Conservation (phyloP, 2,329 filamentous ascomycete genomes). For the Arthrobotrys sphaeroides region DNA sequence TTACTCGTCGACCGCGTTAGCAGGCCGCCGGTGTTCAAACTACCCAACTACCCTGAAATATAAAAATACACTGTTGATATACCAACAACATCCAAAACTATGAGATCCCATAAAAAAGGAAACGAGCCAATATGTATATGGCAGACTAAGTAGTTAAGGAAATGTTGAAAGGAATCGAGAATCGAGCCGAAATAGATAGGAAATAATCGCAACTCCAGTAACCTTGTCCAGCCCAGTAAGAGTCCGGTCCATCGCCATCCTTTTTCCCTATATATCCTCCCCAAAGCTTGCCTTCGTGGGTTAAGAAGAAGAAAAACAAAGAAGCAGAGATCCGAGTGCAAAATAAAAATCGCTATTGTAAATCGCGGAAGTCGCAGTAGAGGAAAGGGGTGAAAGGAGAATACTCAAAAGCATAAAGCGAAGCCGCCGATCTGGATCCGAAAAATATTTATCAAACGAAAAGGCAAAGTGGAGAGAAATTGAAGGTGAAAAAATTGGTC, state of each 20-base stretch:
- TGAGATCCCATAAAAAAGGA: not conserved
- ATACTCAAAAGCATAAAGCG: not conserved
- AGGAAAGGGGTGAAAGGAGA: not conserved
- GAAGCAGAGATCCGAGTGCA: not conserved
- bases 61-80: constrained; percentile 15
- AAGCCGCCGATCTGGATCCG: constrained; percentile 1
- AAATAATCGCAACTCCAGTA: constrained; percentile 1
- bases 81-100: constrained; percentile 1
- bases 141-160: not conserved
- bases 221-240: constrained; percentile 11
- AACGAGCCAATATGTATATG: not conserved
- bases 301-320: too few relatives aligned
- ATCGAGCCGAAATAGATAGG: constrained; percentile 10
- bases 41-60: not conserved
- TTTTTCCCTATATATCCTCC: not conserved
- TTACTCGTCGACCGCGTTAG: not conserved
- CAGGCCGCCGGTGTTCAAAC: constrained; percentile 1
- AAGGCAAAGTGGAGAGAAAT: constrained; percentile 12
- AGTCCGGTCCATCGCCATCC: constrained; percentile 14
- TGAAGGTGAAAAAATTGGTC: not conserved
- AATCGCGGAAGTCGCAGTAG: not conserved
- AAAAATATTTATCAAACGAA: not conserved
- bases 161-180: not conserved
- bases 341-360: constrained; percentile 7
- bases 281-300: not conserved